Evolutionary conservation across 169 alveolate genomes (phyloP).

Genomic region (Cryptosporidium sp.): DNA sequence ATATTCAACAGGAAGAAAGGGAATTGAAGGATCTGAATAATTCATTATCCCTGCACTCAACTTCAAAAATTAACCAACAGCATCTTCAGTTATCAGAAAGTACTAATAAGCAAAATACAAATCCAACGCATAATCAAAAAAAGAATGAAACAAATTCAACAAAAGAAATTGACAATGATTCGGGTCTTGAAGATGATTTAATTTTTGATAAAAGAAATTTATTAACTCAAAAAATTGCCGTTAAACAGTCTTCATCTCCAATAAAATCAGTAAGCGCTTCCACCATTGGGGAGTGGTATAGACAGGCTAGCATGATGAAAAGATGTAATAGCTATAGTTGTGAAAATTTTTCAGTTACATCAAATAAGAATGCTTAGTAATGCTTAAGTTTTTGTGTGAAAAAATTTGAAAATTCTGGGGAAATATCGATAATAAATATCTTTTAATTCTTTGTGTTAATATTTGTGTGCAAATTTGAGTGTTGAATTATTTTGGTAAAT

Average conservation of each 20-base stretch:
- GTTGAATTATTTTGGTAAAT: background rate
- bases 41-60: background rate
- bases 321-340: slow-evolving; percentile 53
- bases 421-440: background rate
- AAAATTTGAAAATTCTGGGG: slow-evolving; percentile 6
- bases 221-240: background rate
- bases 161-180: background rate
- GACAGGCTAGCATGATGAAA: slow-evolving; percentile 64
- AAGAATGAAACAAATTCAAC: background rate
- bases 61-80: background rate
- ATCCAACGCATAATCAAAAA: background rate
- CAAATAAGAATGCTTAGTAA: slow-evolving; percentile 11
- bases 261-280: slow-evolving; percentile 56
- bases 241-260: slow-evolving; percentile 11
- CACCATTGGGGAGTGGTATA: slow-evolving; percentile 66
- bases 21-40: slow-evolving; percentile 16
- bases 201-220: background rate
- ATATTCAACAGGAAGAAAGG: background rate
- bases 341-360: slow-evolving; percentile 34
- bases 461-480: slow-evolving; percentile 22
- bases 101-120: background rate
- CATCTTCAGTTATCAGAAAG: background rate
- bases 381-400: background rate
- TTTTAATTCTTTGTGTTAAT: background rate
- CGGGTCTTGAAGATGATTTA: background rate